These are phyloP conservation scores for Heterobasidion occidentale DNA, from an alignment of 1,284 basidiomycete genomes.

Conservation along the genomic window DNA sequence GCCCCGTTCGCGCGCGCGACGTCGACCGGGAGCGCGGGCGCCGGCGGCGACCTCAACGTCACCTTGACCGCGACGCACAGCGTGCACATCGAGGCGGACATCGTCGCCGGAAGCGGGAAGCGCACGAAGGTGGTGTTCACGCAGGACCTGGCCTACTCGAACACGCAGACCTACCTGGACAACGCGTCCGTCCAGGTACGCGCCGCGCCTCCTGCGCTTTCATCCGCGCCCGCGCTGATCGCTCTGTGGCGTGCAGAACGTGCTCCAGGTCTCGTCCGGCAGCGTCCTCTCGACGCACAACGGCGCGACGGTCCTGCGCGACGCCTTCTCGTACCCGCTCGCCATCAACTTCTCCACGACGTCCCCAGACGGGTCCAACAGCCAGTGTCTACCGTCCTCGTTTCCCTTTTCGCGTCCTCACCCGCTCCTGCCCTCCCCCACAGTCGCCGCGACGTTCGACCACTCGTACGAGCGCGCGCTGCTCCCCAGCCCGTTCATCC, in stretches of 20 bases:
- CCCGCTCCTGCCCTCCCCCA: background rate
- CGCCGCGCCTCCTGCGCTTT: background rate
- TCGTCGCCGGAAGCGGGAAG: slow-evolving; percentile 50
- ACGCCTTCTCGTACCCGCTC: slow-evolving; percentile 59
- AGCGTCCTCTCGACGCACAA: slow-evolving; percentile 53
- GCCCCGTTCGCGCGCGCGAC: slow-evolving; percentile 46
- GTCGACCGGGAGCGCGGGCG: slow-evolving; percentile 33
- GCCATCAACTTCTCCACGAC: slow-evolving; percentile 49
- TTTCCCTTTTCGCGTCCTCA: background rate
- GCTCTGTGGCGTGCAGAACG: slow-evolving; percentile 30
- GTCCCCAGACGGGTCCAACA: slow-evolving; percentile 34
- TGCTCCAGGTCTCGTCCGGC: slow-evolving; percentile 56
- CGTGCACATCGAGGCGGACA: slow-evolving; percentile 48
- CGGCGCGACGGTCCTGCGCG: slow-evolving; percentile 40
- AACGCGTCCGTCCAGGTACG: slow-evolving; percentile 41
- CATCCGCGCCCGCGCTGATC: background rate
- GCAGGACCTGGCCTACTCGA: slow-evolving; percentile 45
- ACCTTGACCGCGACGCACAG: slow-evolving; percentile 45
- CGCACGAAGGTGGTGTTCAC: slow-evolving; percentile 44
- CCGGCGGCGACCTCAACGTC: slow-evolving; percentile 40
- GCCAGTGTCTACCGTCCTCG: slow-evolving; percentile 29
- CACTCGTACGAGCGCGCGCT: slow-evolving; percentile 60
- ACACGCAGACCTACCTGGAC: slow-evolving; percentile 46
- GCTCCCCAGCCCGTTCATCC: slow-evolving; percentile 49
- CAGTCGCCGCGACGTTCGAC: slow-evolving; percentile 51